Evolutionary conservation across 2,329 filamentous ascomycete species (phyloP).

Genomic region (Acephala macrosclerotiorum): DNA sequence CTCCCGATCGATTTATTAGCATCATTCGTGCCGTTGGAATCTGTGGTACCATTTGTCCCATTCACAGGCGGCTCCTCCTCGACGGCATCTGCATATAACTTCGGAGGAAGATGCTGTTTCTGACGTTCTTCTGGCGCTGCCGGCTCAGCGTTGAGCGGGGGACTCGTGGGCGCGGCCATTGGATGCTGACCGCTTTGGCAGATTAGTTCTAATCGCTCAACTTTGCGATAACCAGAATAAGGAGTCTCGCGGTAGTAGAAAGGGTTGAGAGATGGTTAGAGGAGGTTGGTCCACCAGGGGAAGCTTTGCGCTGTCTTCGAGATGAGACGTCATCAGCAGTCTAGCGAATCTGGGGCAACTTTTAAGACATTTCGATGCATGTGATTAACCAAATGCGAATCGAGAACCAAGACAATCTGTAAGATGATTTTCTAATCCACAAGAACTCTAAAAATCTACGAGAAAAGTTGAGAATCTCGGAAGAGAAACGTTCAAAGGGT

Average conservation of each 20-base stretch:
- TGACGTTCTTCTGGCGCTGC: slow-evolving; percentile 43
- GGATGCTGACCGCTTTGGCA: neutral
- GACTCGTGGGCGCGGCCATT: slow-evolving; percentile 30
- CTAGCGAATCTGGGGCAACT: neutral
- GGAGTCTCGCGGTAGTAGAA: slow-evolving; percentile 1
- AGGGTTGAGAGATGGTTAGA: neutral
- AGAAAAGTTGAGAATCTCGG: too few relatives aligned
- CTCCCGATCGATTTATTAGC: slow-evolving; percentile 9
- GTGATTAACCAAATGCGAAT: neutral
- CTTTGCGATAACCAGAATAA: slow-evolving; percentile 2
- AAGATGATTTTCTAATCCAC: too few relatives aligned
- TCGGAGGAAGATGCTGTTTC: slow-evolving; percentile 45
- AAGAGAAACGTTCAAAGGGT: too few relatives aligned
- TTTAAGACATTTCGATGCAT: neutral
- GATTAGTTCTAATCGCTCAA: neutral
- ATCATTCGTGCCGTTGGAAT: slow-evolving; percentile 19
- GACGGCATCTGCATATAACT: slow-evolving; percentile 49
- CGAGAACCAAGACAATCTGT: too few relatives aligned
- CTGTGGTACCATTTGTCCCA: slow-evolving; percentile 16
- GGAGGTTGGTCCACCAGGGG: slow-evolving; percentile 3
- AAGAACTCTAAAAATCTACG: too few relatives aligned
- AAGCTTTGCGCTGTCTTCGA: neutral
- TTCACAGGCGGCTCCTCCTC: slow-evolving; percentile 34
- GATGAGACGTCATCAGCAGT: neutral
- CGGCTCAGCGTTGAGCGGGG: slow-evolving; percentile 41